phyloP scores from a whole-genome alignment of 2,329 filamentous ascomycete species.

The Beauveria pseudobassiana region DNA sequence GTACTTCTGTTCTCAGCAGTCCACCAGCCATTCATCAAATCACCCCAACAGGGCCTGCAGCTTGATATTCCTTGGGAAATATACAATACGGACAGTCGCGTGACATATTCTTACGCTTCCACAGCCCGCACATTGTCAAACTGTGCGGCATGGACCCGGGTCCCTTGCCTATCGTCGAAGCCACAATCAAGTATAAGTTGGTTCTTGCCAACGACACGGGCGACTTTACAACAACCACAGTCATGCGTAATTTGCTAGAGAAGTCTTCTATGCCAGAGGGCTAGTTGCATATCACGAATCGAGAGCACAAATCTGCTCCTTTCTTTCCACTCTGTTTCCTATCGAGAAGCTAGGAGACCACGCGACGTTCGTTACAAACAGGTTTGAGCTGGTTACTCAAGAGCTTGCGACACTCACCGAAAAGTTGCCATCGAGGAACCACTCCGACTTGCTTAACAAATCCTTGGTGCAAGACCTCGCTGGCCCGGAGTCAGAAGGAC shows the following conservation, averaged over 20 bases:
- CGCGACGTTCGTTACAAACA: not conserved
- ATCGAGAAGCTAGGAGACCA: slow-evolving; percentile 31
- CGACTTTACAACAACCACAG: not conserved
- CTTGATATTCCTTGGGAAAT: slow-evolving; percentile 40
- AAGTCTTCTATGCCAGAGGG: not conserved
- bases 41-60: slow-evolving; percentile 13
- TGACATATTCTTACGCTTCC: slow-evolving; percentile 41
- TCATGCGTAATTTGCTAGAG: not conserved
- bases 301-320: slow-evolving; percentile 41
- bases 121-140: slow-evolving; percentile 9
- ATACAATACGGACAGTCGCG: slow-evolving; percentile 55
- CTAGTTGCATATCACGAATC: slow-evolving; percentile 39
- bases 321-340: slow-evolving; percentile 38
- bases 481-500: slow-evolving; percentile 36
- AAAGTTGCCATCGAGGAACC: slow-evolving; percentile 26
- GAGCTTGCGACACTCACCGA: slow-evolving; percentile 26
- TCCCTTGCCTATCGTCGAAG: slow-evolving; percentile 8
- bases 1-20: slow-evolving; percentile 30
- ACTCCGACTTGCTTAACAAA: slow-evolving; percentile 32
- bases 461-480: slow-evolving; percentile 43
- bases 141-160: not conserved
- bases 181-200: slow-evolving; percentile 14
- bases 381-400: slow-evolving; percentile 9
- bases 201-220: slow-evolving; percentile 15
- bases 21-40: slow-evolving; percentile 15